phyloP scores from a whole-genome alignment of 768 basidiomycete species.

The Lactifluus echinatus region DNA sequence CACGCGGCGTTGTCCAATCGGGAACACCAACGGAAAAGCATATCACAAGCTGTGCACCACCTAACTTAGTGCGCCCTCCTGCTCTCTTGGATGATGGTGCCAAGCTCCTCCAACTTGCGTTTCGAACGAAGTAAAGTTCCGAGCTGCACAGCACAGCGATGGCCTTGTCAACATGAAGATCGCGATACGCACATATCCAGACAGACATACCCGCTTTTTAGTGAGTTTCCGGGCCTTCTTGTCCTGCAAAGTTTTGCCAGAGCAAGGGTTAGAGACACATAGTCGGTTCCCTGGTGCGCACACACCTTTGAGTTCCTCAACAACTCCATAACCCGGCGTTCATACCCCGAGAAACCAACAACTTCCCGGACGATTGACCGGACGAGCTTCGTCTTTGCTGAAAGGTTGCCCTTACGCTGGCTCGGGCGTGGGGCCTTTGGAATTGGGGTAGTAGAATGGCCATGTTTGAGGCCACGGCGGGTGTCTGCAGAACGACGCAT shows the following conservation, averaged over 20 bases:
- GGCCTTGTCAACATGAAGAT: slow-evolving; percentile 6
- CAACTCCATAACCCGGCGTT: slow-evolving; percentile 96
- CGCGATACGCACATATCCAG: not conserved
- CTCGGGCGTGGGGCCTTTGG: slow-evolving; percentile 67
- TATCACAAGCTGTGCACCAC: not conserved
- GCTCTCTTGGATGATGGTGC: slow-evolving; percentile 87
- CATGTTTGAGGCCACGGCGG: slow-evolving; percentile 78
- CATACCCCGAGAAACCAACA: slow-evolving; percentile 94
- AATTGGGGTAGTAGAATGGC: slow-evolving; percentile 82
- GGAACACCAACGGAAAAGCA: not conserved
- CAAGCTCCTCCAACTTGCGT: slow-evolving; percentile 96
- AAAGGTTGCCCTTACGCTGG: slow-evolving; percentile 87
- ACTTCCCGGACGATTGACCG: slow-evolving; percentile 93
- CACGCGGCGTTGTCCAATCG: not conserved
- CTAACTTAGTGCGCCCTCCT: slow-evolving; percentile 51
- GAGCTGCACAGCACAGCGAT: slow-evolving; percentile 42
- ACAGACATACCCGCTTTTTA: slow-evolving; percentile 91
- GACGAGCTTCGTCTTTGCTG: slow-evolving; percentile 88
- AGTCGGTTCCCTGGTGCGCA: not conserved
- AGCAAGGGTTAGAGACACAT: not conserved
- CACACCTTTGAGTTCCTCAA: slow-evolving; percentile 93
- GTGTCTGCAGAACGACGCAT: slow-evolving; percentile 45
- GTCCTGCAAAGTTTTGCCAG: slow-evolving; percentile 44
- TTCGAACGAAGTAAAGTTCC: slow-evolving; percentile 98
- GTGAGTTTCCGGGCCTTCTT: slow-evolving; percentile 99